Evolutionary conservation across 139 green algal genomes (phyloP), one percentile per base, ranked within the genome.

Genomic region (Monoraphidium neglectum): DNA sequence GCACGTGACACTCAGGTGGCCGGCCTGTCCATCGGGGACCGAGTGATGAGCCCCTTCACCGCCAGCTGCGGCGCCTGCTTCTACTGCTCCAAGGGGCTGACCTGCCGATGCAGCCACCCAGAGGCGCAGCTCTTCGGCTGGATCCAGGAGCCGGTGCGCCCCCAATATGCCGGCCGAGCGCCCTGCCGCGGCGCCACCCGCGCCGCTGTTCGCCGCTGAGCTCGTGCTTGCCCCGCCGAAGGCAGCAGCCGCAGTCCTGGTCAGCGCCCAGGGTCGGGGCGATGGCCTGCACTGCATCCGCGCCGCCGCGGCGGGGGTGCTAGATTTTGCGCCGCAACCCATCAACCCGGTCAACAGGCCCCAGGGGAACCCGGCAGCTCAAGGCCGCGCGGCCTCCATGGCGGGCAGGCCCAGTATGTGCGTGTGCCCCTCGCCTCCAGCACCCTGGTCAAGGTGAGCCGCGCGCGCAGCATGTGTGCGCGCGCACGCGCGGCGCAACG

Each of bases 321-420:
- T n/a, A n/a, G n/a, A n/a, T n/a, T n/a, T n/a, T n/a, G n/a, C n/a
- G n/a, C n/a, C n/a, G n/a, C 43, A 21, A 12, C 43, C 43, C 8
- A 8, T 12, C 43, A 8, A 8, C 43, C 43, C 43, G 8, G 8
- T 51, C 43, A 12, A 8, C 43, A 51, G 43, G 8, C 43, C 8
- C 43, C 43, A 12, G 43, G 12, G 8, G 43, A 8, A 12, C 43
- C 43, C 43, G 43, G 8, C 43, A 12, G 43, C 8, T 51, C 43
- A 21, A 12, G 12, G 43, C 43, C 43, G 8, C 12, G 23, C 6
- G 71, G 64, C 35, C 79, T 90, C 47, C 81, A 93, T 15, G 89
- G 89, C 24, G 83, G 77, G 3, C 89, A 94, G 71, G 89, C 87
- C 30, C 85, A 93, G 68, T 89, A 76, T 79, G 82, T 88, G 23